A percentile compares a stretch with the other conserved stretches of the same genome.
Evolutionary conservation across 192 early-diverging fungal genomes (phyloP).

Genomic region (Mortierella hygrophila): DNA sequence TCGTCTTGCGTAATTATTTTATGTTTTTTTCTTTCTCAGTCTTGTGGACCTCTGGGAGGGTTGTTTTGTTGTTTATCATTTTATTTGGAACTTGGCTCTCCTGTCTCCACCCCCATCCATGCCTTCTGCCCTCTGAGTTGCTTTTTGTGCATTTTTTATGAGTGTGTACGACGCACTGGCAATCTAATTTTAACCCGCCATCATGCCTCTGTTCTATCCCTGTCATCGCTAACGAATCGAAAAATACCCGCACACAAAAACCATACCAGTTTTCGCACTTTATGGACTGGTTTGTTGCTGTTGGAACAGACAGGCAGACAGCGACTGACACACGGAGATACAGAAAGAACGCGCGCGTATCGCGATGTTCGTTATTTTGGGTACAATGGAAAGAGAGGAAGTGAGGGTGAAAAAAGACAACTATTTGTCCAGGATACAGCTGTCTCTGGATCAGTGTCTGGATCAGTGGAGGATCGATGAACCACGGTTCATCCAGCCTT

Average conservation of each 20-base stretch:
- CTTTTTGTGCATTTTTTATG: neutral
- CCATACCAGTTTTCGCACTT: neutral
- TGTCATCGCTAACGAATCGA: slow-evolving; percentile 4
- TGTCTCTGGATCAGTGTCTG: neutral
- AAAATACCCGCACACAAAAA: neutral
- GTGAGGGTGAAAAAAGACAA: neutral
- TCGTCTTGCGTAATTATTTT: slow-evolving; percentile 3
- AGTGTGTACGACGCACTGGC: slow-evolving; percentile 2
- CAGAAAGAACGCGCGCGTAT: neutral
- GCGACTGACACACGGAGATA: neutral
- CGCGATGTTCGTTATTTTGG: neutral
- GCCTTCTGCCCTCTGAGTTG: neutral
- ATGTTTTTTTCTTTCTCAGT: neutral
- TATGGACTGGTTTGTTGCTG: neutral
- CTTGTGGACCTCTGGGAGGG: slow-evolving; percentile 5
- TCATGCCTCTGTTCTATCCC: neutral
- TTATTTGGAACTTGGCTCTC: neutral
- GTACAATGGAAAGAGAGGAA: neutral
- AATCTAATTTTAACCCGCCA: neutral
- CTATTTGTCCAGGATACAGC: too few relatives aligned
- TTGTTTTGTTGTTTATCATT: neutral
- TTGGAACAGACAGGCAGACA: neutral
- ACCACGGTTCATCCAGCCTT: neutral
- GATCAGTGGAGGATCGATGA: neutral
- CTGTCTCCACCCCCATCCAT: neutral